Base-by-base conservation (phyloP, 768 basidiomycete species). In the Lentinula raphanica region DNA sequence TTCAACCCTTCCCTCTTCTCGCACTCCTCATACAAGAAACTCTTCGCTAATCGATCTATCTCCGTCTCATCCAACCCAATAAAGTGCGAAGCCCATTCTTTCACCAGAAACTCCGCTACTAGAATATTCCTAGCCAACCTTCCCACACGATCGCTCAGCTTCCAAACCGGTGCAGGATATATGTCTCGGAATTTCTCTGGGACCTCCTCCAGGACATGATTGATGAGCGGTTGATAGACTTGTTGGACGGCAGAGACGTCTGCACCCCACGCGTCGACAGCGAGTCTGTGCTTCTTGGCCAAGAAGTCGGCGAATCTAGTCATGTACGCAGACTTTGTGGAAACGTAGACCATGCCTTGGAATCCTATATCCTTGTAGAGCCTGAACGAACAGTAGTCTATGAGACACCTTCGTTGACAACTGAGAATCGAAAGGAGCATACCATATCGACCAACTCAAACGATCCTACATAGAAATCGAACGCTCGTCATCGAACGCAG, bases 291-390 rank as follows among this genome's bases (percentile, higher is more conserved):
- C 70, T 93, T 92, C 75, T 87, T 90, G 54, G 78, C 80, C 53
- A 91, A 78, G 75, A 90, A 90, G 31, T 80, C 74, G 48, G 74
- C 71, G 73, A 93, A 79, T 50, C 87, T 81, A 50, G 73, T 80
- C 77, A 86, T 85, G 73, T 90, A 93, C 3, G 87, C 78, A 3
- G 89, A 85, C 13, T 85, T 80, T 12, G 74, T 77, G n/a, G 80
- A 79, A 64, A 86, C 76, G 69, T 88, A 82, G 28, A 88, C 85
- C 89, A 92, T 90, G 36, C 90, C 90, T 72, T 90, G 87, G 78
- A 87, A 88, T n/a, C 88, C 88, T 63, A 89, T 87, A 64, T 90
- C 87, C 64, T 88, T 93, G 80, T 89, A 93, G 19, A 91, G 72
- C 92, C 92, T 93, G n/a, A n/a, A n/a, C n/a, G n/a, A n/a, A n/a